Evolutionary conservation across 306 rosid species (phyloP), one percentile per base, ranked within the genome.

Genomic region (Rubus parviflorus): DNA sequence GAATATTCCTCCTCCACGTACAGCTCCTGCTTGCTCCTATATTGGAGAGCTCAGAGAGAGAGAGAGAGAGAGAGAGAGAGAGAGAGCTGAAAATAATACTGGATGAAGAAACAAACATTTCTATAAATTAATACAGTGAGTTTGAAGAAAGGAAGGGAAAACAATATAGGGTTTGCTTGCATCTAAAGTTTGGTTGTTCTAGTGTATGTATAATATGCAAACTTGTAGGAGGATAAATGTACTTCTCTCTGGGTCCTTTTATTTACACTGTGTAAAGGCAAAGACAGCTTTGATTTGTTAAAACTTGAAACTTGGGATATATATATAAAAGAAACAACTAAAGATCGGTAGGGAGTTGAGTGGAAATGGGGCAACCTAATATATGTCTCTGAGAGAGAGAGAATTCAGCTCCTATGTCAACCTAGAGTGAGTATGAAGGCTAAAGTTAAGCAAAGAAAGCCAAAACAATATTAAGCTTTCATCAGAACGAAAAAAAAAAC

Each of bases 371-470:
- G 92, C 90, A 91, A 89, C 75, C 89, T 73, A 81, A 74, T 30
- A 30, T 0, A 30, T 78, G 76, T 67, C 78, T 80, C 81, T 79
- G 82, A 14, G 73, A 54, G 82, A 75, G 79, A 72, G 65, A 60
- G 16, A 43, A 49, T 87, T 86, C 86, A 89, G 93, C 87, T 91
- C 83, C 73, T 65, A 81, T 87, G 96, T 91, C 96, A 82, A 82
- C 85, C 68, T 91, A 77, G 93, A 90, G 93, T 90, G 96, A 81
- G 60, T 70, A 70, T 80, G 83, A 90, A 90, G 96, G 40, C 43
- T 22, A 41, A 15, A 23, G 10, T 61, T 41, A 63, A 40, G 73
- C 7, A 85, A 61, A 47, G 42, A 41, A 51, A 47, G 30, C 65
- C 67, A 13, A 61, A 61, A 61, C n/a, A 30, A 61, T 30, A 61